These are phyloP conservation scores for Penicillium chermesinum DNA, from an alignment of 495 filamentous ascomycete species.

Conservation along the genomic window DNA sequence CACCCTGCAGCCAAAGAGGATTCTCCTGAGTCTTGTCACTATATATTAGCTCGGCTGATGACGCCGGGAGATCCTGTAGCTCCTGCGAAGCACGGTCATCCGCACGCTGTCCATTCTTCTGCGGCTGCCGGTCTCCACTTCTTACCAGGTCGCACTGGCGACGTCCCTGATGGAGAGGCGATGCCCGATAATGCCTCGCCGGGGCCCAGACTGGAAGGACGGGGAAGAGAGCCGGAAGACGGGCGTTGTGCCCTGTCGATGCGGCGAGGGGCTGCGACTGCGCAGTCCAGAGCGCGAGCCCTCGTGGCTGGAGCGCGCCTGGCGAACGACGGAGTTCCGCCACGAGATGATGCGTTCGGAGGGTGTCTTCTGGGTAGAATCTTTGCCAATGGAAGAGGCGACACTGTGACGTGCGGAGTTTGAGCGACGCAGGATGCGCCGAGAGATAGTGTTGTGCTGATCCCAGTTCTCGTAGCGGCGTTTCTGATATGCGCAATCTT, in stretches of 20 bases:
- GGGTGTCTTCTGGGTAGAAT: slow-evolving; percentile 50
- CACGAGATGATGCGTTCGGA: slow-evolving; percentile 88
- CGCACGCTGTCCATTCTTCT: not conserved
- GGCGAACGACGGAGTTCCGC: slow-evolving; percentile 71
- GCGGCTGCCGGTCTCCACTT: slow-evolving; percentile 9
- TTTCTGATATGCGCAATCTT: slow-evolving; percentile 77
- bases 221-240: slow-evolving; percentile 15
- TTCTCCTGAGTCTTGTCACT: slow-evolving; percentile 30
- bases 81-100: slow-evolving; percentile 2
- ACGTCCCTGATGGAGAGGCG: slow-evolving; percentile 34
- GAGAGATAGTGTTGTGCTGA: slow-evolving; percentile 70
- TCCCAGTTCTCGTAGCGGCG: slow-evolving; percentile 48
- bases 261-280: slow-evolving; percentile 53
- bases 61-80: slow-evolving; percentile 4
- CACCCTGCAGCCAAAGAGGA: slow-evolving; percentile 47
- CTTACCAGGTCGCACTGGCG: slow-evolving; percentile 23
- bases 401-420: slow-evolving; percentile 55
- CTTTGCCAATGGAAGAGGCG: slow-evolving; percentile 43
- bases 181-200: slow-evolving; percentile 29
- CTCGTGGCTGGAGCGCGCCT: slow-evolving; percentile 48
- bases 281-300: slow-evolving; percentile 36
- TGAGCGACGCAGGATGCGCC: slow-evolving; percentile 65
- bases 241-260: slow-evolving; percentile 14
- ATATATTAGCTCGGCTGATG: slow-evolving; percentile 16
- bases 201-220: slow-evolving; percentile 20